These are phyloP conservation scores for Dacryopinax spathularia DNA, from an alignment of 768 basidiomycete genomes.

Conservation along the genomic window DNA sequence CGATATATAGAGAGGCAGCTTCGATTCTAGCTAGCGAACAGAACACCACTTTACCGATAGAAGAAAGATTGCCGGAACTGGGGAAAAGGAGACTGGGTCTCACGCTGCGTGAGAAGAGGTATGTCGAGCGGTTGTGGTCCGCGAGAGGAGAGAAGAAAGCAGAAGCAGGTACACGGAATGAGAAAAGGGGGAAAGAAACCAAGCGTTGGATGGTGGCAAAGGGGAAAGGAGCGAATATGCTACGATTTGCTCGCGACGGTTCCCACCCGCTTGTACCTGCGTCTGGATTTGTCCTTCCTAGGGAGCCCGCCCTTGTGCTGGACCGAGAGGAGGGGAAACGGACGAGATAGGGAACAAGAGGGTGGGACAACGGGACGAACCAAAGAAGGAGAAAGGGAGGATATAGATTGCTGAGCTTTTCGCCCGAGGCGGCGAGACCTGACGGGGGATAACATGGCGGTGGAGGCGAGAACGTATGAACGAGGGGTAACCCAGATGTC, in stretches of 20 bases:
- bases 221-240: not conserved
- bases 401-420: not conserved
- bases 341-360: slow-evolving; percentile 19
- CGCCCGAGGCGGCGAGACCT: not conserved
- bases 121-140: not conserved
- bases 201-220: slow-evolving; percentile 22
- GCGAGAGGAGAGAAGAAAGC: not conserved
- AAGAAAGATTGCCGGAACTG: not conserved
- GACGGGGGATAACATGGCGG: not conserved
- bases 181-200: slow-evolving; percentile 3
- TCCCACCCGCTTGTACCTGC: not conserved
- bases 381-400: not conserved
- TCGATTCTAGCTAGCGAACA: slow-evolving; percentile 5
- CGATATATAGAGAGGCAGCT: slow-evolving; percentile 3
- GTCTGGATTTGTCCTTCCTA: not conserved
- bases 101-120: not conserved
- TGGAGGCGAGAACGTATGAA: not conserved
- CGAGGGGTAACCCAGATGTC: not conserved
- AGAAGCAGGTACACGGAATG: slow-evolving; percentile 4
- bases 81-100: too few relatives aligned
- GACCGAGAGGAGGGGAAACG: not conserved
- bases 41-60: not conserved
- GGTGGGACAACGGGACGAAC: slow-evolving; percentile 11
- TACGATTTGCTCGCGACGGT: not conserved
- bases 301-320: not conserved